A percentile compares a stretch with the other conserved stretches of the same genome.
Evolutionary conservation across 75 land plant genomes (phyloP).

Genomic region (Cunninghamia lanceolata): DNA sequence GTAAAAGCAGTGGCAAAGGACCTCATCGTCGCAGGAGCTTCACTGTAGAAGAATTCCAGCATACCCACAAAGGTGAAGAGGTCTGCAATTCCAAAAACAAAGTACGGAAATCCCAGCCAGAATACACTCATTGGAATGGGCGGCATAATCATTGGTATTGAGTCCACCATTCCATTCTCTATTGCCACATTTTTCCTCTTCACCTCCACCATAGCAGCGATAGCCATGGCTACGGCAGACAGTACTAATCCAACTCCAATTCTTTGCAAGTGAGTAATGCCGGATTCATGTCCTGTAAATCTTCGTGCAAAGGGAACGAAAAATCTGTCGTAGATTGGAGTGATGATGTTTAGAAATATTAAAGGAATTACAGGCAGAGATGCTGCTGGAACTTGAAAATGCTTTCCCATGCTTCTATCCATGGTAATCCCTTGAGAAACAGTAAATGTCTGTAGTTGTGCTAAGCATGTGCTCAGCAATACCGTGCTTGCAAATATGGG

Average conservation of each 20-base stretch:
- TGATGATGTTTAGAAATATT: conserved; percentile 13
- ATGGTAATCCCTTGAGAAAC: conserved; percentile 41
- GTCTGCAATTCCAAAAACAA: conserved; percentile 23
- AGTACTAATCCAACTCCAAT: conserved; percentile 30
- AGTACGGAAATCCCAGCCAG: conserved; percentile 24
- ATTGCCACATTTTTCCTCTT: conserved; percentile 21
- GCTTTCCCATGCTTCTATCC: conserved; percentile 19
- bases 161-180: conserved; percentile 5
- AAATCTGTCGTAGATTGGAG: conserved; percentile 13
- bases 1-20: conserved; percentile 14
- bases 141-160: not conserved
- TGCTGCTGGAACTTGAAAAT: conserved; percentile 20
- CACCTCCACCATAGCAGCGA: conserved; percentile 37
- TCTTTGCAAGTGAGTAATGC: conserved; percentile 27
- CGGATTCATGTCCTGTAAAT: conserved; percentile 11
- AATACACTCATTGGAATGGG: conserved; percentile 28
- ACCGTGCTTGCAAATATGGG: conserved; percentile 37
- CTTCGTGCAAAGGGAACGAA: conserved; percentile 22
- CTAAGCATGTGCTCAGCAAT: conserved; percentile 7
- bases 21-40: conserved; percentile 21
- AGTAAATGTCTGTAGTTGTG: conserved; percentile 29
- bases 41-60: conserved; percentile 31
- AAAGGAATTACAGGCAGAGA: conserved; percentile 8
- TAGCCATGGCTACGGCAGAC: conserved; percentile 37
- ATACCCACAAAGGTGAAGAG: conserved; percentile 29